phyloP scores from a whole-genome alignment of 2,329 filamentous ascomycete species.

The Xylaria arbuscula region DNA sequence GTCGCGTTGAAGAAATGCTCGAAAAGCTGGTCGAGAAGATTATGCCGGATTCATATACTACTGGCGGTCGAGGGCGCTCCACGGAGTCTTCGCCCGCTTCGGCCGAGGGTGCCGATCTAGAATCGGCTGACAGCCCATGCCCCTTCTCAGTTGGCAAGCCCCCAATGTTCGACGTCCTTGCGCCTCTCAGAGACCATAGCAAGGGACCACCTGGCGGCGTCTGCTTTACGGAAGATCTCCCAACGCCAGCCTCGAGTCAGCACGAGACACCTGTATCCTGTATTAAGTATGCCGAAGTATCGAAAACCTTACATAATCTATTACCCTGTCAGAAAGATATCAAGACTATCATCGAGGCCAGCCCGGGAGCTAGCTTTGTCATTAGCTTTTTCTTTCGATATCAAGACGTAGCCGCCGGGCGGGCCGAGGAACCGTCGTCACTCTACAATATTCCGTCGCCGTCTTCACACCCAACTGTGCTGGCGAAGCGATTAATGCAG shows the following conservation, averaged over 20 bases:
- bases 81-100: slow-evolving; percentile 46
- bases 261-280: slow-evolving; percentile 39
- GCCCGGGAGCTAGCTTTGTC: slow-evolving; percentile 47
- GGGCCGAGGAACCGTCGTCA: slow-evolving; percentile 39
- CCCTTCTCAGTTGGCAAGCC: slow-evolving; percentile 47
- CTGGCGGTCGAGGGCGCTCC: slow-evolving; percentile 40
- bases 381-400: slow-evolving; percentile 46
- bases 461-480: slow-evolving; percentile 59
- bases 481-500: slow-evolving; percentile 61
- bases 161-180: slow-evolving; percentile 48
- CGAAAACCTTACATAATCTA: slow-evolving; percentile 48
- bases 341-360: slow-evolving; percentile 46
- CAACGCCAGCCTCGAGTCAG: slow-evolving; percentile 38
- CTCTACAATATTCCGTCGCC: slow-evolving; percentile 49
- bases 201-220: neutral
- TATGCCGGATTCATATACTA: slow-evolving; percentile 45
- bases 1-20: slow-evolving; percentile 60
- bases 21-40: slow-evolving; percentile 57
- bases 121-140: slow-evolving; percentile 46
- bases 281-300: slow-evolving; percentile 50
- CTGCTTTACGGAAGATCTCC: slow-evolving; percentile 28
- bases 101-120: slow-evolving; percentile 44
- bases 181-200: slow-evolving; percentile 31
- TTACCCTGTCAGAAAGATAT: slow-evolving; percentile 53
- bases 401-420: slow-evolving; percentile 45